Conservation (phyloP, 306 rosid genomes). For the Cicer arietinum region DNA sequence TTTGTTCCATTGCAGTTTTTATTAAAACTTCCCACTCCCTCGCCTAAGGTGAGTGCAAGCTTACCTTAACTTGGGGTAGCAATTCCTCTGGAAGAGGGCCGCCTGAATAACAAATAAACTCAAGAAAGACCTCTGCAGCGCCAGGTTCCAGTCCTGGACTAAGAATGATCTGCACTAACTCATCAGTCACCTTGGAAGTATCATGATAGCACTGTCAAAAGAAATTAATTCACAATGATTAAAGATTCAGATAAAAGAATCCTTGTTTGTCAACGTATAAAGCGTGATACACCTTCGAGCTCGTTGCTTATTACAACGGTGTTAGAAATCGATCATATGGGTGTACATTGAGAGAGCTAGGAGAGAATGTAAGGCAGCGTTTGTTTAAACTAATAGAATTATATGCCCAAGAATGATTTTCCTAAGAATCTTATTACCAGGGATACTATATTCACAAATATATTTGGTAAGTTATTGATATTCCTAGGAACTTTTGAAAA, state of each 20-base stretch:
- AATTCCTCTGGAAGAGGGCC: slow-evolving; percentile 98
- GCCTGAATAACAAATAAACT: slow-evolving; percentile 90
- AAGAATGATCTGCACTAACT: slow-evolving; percentile 81
- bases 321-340: slow-evolving; percentile 7
- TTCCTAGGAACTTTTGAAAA: too few relatives aligned
- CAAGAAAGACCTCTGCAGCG: slow-evolving; percentile 90
- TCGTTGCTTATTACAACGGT: slow-evolving; percentile 3
- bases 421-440: too few relatives aligned
- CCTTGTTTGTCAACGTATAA: slow-evolving; percentile 25
- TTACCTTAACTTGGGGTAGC: slow-evolving; percentile 84
- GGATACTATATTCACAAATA: too few relatives aligned
- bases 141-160: slow-evolving; percentile 94
- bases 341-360: slow-evolving; percentile 7
- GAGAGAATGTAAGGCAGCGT: not conserved
- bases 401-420: too few relatives aligned
- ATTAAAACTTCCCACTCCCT: slow-evolving; percentile 25
- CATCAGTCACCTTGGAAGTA: slow-evolving; percentile 86
- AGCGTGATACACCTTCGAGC: slow-evolving; percentile 28
- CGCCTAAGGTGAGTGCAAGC: not conserved
- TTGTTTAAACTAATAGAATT: too few relatives aligned
- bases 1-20: slow-evolving; percentile 40
- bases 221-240: slow-evolving; percentile 37
- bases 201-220: slow-evolving; percentile 88
- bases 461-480: too few relatives aligned
- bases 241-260: slow-evolving; percentile 19